Base-by-base conservation (phyloP, 1,284 basidiomycete genomes). In the Ustilago xerochloae region DNA sequence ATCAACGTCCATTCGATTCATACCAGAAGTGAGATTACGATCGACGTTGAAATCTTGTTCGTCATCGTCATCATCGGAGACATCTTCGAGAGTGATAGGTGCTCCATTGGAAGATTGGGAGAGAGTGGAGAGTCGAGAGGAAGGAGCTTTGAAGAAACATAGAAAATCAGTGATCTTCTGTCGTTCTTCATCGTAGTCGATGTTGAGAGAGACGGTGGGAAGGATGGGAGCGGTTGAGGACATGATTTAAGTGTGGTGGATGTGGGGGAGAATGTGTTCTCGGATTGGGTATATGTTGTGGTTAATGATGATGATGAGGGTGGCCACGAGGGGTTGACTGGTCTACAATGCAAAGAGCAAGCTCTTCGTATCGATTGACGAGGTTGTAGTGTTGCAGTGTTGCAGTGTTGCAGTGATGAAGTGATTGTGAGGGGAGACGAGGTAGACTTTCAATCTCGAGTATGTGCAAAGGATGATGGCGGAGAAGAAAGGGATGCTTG, bases 171-270 rank as follows among this genome's bases (percentile, higher is more conserved):
- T 63, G 54, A 83, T 83, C 57, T 82, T 82, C 20, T 72, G 68
- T 20, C 77, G 73, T 62, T 88, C 87, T 15, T 86, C 85, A 4
- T 85, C 85, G 74, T 90, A 90, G 83, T 88, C 86, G 57, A 90
- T 84, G 48, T 85, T 78, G 38, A 88, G 82, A 60, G 85, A 86
- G 73, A 88, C 80, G 36, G 88, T 87, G 24, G 88, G 88, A 26
- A 89, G 86, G 61, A 77, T 75, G 48, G 78, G 74, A 8, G 74
- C 78, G 28, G 33, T 47, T 10, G 54, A 30, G 6, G 72, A 58
- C 72, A 75, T 75, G 16, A 2, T 64, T 32, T 36, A 22, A 12
- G 12, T 38, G 8, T 29, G 50, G 63, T 49, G 52, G 59, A 59
- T 58, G 22, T 43, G 38, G 10, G 38, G 8, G 28, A 4, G 41